Base-by-base conservation (phyloP, 768 basidiomycete genomes). In the Amanita rimosa region DNA sequence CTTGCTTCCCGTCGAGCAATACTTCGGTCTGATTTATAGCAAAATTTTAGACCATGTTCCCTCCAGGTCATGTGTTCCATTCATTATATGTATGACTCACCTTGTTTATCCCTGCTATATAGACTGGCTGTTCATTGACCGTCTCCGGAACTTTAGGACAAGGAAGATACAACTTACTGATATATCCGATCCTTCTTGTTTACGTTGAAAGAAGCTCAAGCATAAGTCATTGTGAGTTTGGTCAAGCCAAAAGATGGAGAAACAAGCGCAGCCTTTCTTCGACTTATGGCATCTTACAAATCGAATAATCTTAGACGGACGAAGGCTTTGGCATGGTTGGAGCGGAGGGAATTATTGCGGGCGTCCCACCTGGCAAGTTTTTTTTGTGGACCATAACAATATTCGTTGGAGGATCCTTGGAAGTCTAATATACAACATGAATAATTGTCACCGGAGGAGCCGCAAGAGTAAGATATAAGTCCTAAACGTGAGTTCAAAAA, bases 401-500 rank as follows among this genome's bases (percentile, higher is more conserved):
- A n/a, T 19, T 16, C 29, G 34, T 24, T 11, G 10, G 7, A 17
- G 5, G n/a, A 11, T 22, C 21, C 11, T 33, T 14, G 44, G 22
- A 45, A 35, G n/a, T 31, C 14, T 45, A 35, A 17, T 45, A 29
- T 45, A 45, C 44, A 45, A 45, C 14, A 34, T 45, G 29, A 17
- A 19, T 33, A 19, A 35, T 45, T 34, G 31, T 17, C 26, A 34
- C 13, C 44, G 35, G 44, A 17, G 21, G 31, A 19, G 19, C 35
- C 13, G 35, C 19, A 22, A n/a, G 44, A 31, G 21, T 45, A 45
- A 22, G 21, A 45, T 24, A 45, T 45, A 22, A 34, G 44, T 17
- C 17, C 22, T 3, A 43, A 38, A 6, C 21, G 16, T 13, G 21
- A 36, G 27, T 13, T 60, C 71, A 88, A 67, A 88, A 91, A 68